Evolutionary conservation across 2,329 filamentous ascomycete genomes (phyloP).

Genomic region (Camptophora hylomeconis): DNA sequence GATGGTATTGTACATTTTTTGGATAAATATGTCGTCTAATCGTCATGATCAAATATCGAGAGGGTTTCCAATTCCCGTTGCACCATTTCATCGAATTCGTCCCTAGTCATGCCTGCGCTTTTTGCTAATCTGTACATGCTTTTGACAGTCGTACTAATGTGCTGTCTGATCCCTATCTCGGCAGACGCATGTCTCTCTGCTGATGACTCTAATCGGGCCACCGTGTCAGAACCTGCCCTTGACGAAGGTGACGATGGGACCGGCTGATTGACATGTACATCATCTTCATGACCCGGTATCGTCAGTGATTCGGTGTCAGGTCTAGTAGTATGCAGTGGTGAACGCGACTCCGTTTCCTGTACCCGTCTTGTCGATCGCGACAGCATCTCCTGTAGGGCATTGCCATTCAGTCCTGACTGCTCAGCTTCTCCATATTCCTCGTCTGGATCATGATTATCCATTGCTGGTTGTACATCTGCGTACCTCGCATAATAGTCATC

Average conservation of each 20-base stretch:
- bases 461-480: slow-evolving; percentile 48
- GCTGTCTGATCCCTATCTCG: slow-evolving; percentile 48
- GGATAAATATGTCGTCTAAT: too few species aligned
- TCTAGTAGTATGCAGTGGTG: slow-evolving; percentile 17
- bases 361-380: too few species aligned
- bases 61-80: slow-evolving; percentile 46
- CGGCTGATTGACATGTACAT: slow-evolving; percentile 27
- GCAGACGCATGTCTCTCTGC: slow-evolving; percentile 40
- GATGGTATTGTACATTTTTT: too few species aligned
- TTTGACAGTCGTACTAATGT: slow-evolving; percentile 51
- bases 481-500: slow-evolving; percentile 50
- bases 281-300: slow-evolving; percentile 15
- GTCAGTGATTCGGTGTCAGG: slow-evolving; percentile 14
- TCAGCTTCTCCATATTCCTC: slow-evolving; percentile 36
- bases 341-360: too few species aligned
- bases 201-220: slow-evolving; percentile 42
- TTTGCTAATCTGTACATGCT: slow-evolving; percentile 48
- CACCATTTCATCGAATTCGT: slow-evolving; percentile 48
- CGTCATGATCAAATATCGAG: slow-evolving; percentile 36
- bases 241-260: slow-evolving; percentile 30
- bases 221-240: slow-evolving; percentile 31
- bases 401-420: slow-evolving; percentile 42
- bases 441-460: slow-evolving; percentile 50
- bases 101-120: slow-evolving; percentile 43
- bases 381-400: slow-evolving; percentile 31